These are phyloP conservation scores for Leccinum uliginosum DNA, from an alignment of 768 basidiomycete genomes.

Conservation along the genomic window DNA sequence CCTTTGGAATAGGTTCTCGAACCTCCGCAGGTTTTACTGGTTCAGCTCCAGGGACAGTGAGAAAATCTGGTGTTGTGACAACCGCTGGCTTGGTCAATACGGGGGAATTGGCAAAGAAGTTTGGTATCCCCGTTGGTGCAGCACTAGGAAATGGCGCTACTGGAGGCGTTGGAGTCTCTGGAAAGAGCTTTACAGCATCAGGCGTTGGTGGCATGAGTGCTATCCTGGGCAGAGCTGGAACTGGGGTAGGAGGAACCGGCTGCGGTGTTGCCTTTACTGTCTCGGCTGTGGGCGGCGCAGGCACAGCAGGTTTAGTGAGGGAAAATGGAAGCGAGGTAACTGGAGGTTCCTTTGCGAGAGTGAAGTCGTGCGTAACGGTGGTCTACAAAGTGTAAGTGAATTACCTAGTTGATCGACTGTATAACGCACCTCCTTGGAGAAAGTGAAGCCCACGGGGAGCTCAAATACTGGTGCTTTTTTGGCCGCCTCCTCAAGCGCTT, in stretches of 20 bases:
- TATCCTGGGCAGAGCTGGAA: conserved; percentile 19
- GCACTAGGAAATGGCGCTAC: conserved; percentile 2
- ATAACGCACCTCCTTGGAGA: conserved; percentile 54
- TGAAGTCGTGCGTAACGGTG: conserved; percentile 36
- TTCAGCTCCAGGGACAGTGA: conserved; percentile 14
- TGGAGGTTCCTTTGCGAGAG: conserved; percentile 60
- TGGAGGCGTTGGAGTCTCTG: conserved; percentile 6
- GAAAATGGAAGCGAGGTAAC: conserved; percentile 64
- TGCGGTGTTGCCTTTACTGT: conserved; percentile 12
- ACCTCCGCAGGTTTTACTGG: conserved; percentile 4
- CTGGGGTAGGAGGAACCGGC: conserved; percentile 9
- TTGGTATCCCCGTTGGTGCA: conserved; percentile 39
- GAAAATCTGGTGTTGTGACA: conserved; percentile 16
- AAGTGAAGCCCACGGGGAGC: conserved; percentile 60
- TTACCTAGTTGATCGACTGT: neutral
- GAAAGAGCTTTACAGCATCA: conserved; percentile 15
- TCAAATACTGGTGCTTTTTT: conserved; percentile 55
- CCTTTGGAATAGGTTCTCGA: conserved; percentile 3
- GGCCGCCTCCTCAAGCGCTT: conserved; percentile 50
- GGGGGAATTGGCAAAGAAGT: conserved; percentile 60
- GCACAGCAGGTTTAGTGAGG: conserved; percentile 36
- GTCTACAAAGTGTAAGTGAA: conserved; percentile 22
- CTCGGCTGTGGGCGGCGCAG: conserved; percentile 7
- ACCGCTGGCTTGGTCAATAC: conserved; percentile 37
- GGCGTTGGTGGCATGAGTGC: conserved; percentile 25